Conservation (phyloP, 768 basidiomycete genomes). For the Termitomyces eurrhizus region DNA sequence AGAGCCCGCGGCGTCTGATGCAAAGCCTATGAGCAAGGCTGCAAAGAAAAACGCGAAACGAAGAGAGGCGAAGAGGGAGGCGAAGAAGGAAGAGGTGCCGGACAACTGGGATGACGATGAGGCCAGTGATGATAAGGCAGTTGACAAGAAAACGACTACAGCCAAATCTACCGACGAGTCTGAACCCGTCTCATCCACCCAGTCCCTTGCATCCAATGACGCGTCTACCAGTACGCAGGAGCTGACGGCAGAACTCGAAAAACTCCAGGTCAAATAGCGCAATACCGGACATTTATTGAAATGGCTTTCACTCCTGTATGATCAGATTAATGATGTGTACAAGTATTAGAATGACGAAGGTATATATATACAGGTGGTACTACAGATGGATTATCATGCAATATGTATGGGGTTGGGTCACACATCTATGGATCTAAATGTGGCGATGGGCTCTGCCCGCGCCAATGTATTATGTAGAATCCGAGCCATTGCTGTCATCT, state of each 20-base stretch:
- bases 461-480: conserved; percentile 24
- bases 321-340: conserved; percentile 15
- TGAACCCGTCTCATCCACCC: conserved; percentile 3
- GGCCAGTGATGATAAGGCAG: conserved; percentile 28
- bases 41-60: conserved; percentile 81
- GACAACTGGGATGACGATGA: conserved; percentile 81
- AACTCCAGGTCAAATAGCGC: conserved; percentile 50
- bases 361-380: conserved; percentile 25
- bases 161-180: background rate
- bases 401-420: conserved; percentile 14
- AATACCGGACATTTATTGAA: conserved; percentile 2
- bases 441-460: conserved; percentile 3
- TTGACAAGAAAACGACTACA: conserved; percentile 1
- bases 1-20: conserved; percentile 31
- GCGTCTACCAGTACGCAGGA: conserved; percentile 19
- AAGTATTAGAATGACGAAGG: conserved; percentile 14
- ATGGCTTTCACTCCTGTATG: conserved; percentile 9
- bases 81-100: conserved; percentile 49
- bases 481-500: conserved; percentile 30
- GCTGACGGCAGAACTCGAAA: conserved; percentile 50
- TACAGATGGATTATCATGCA: conserved; percentile 41
- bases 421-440: conserved; percentile 10
- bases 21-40: conserved; percentile 67
- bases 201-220: conserved; percentile 5
- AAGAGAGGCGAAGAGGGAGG: conserved; percentile 62